Base-by-base conservation (phyloP, 495 filamentous ascomycete genomes). In the Pyronema domesticum region DNA sequence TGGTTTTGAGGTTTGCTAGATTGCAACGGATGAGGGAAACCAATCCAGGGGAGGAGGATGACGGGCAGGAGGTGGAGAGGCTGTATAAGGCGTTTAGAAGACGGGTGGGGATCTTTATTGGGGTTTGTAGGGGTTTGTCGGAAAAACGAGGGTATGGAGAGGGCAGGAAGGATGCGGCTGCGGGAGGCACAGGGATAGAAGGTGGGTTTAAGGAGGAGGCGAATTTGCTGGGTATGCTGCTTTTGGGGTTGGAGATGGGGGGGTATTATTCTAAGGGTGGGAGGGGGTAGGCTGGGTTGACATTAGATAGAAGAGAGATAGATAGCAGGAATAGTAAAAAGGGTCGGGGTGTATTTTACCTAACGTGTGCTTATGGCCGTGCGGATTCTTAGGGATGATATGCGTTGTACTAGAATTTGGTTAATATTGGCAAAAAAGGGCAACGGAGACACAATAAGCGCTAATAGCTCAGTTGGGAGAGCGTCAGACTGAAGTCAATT, bases 1-100 rank as follows among this genome's bases (percentile, higher is more conserved):
- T 78, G 0, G 78, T 95, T 30, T 69, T 96, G 11, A 68, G 72
- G 10, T 94, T 94, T 64, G 74, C 78, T 18, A 73, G 72, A 73
- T 2, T 69, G 69, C 57, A 60, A 57, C 35, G 7, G 47, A 10
- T 7, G 47, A 13, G 47, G 47, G 30, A 30, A 36, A 8, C 64
- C 67, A n/a, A n/a, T n/a, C n/a, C n/a, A n/a, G n/a, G n/a, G n/a
- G 35, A 66, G 72, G 37, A 68, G 65, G 6, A 72, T 72, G 57
- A 73, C 3, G 69, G 69, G 57, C 60, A 69, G 44, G 60, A 73
- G 46, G 65, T 75, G 11, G 59, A 67, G 52, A 72, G 74, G 14
- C 59, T 89, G 44, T 85, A 88, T 65, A 59, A 64, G 1, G 62
- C 67, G 17, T 85, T 89, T 55, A 73, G 71, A 61, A 83, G 80